Evolutionary conservation across 805 yeast species (phyloP).

Genomic region (Metschnikowia lochheadii): DNA sequence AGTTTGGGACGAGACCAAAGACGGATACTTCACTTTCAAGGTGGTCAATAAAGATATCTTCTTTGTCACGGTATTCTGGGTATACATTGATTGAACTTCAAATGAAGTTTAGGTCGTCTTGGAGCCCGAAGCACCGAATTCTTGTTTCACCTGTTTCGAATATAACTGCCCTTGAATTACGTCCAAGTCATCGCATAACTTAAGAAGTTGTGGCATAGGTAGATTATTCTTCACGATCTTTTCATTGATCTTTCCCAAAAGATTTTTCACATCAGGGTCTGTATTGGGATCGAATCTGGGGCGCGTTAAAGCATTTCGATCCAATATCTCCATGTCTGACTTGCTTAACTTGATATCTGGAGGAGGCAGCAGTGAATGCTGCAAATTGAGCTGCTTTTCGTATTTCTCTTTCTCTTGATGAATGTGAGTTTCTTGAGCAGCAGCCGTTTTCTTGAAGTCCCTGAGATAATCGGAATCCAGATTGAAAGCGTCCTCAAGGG

Average conservation of each 20-base stretch:
- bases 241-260: constrained; percentile 2
- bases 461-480: constrained; percentile 32
- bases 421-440: constrained; percentile 6
- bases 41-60: constrained; percentile 21
- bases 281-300: constrained; percentile 14
- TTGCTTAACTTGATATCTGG: neutral
- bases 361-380: neutral
- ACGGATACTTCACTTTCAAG: constrained; percentile 45
- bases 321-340: neutral
- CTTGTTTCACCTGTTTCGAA: neutral
- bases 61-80: constrained; percentile 18
- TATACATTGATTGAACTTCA: constrained; percentile 9
- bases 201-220: constrained; percentile 5
- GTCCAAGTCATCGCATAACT: constrained; percentile 14
- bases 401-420: constrained; percentile 6
- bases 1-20: constrained; percentile 53
- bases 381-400: constrained; percentile 7
- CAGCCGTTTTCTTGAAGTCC: constrained; percentile 22
- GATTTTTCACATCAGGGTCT: constrained; percentile 8
- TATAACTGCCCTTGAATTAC: constrained; percentile 11
- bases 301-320: neutral
- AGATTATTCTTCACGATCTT: neutral
- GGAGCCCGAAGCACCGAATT: neutral
- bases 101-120: neutral
- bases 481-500: constrained; percentile 21